Percentiles rank a stretch among this genome's conserved stretches.
phyloP scores from a whole-genome alignment of 2,329 filamentous ascomycete species.

The Talaromyces pinophilus region DNA sequence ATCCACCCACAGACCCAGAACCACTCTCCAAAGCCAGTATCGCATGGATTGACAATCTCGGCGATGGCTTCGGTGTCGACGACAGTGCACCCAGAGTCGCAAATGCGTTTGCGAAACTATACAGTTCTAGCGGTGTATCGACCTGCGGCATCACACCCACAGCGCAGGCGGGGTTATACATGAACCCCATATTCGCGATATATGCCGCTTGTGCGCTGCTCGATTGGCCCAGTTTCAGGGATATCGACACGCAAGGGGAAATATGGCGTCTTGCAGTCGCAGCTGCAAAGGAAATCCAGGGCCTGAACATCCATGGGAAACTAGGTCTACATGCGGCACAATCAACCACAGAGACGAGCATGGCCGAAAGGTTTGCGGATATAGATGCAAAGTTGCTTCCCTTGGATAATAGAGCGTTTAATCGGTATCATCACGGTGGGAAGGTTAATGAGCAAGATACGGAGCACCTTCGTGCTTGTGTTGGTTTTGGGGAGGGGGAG shows the following conservation, averaged over 20 bases:
- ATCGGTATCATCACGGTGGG: slow-evolving; percentile 1
- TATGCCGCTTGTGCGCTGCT: not conserved
- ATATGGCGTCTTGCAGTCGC: not conserved
- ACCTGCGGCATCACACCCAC: not conserved
- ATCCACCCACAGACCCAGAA: not conserved
- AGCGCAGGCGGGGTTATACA: not conserved
- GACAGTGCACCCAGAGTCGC: not conserved
- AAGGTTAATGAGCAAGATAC: slow-evolving; percentile 6
- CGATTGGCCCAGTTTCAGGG: not conserved
- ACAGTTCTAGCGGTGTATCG: slow-evolving; percentile 1
- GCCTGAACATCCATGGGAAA: not conserved
- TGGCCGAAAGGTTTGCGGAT: not conserved
- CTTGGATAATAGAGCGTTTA: not conserved
- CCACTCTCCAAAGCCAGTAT: not conserved
- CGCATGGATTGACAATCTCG: not conserved
- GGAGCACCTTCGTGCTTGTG: not conserved
- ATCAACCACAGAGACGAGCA: not conserved
- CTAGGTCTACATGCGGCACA: not conserved
- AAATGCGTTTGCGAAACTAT: not conserved
- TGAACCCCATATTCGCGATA: slow-evolving; percentile 1
- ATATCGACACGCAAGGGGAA: not conserved
- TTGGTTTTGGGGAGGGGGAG: not conserved
- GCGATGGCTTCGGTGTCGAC: not conserved
- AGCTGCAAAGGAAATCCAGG: not conserved
- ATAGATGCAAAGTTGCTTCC: not conserved